phyloP scores from a whole-genome alignment of 139 green algal species.

The Astrephomene gubernaculifera region DNA sequence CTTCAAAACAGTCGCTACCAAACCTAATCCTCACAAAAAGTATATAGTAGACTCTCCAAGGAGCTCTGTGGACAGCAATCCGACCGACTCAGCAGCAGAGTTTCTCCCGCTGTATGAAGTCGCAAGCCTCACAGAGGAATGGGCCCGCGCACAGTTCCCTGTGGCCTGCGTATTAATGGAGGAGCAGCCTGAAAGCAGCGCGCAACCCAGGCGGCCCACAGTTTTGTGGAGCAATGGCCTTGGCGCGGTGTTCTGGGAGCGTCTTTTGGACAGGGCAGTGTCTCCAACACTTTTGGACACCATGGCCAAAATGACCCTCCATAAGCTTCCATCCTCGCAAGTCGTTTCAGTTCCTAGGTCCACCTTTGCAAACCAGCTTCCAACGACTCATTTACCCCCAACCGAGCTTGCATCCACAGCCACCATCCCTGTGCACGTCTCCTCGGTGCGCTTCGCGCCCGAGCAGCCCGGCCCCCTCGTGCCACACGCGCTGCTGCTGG shows the following conservation, averaged over 20 bases:
- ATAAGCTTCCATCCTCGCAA: neutral
- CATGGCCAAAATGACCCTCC: neutral
- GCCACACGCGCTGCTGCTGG: neutral
- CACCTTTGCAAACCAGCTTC: neutral
- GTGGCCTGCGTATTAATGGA: slow-evolving; percentile 1
- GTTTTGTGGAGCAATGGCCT: slow-evolving; percentile 1
- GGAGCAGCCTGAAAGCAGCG: neutral
- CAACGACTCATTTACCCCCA: too few species aligned
- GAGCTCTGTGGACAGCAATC: too few species aligned
- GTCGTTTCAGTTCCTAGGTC: neutral
- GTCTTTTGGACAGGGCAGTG: neutral
- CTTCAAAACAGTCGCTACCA: too few species aligned
- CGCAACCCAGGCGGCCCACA: neutral
- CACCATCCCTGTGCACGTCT: neutral
- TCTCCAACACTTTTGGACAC: neutral
- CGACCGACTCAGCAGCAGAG: too few species aligned
- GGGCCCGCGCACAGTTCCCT: slow-evolving; percentile 5
- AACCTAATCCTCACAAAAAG: too few species aligned
- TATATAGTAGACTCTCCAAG: too few species aligned
- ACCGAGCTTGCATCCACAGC: neutral
- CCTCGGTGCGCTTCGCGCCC: neutral
- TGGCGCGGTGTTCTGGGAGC: neutral
- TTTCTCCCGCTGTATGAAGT: neutral
- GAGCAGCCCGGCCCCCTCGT: neutral
- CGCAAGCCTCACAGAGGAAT: neutral